Base-by-base conservation (phyloP, 306 rosid genomes). In the Vicia faba region DNA sequence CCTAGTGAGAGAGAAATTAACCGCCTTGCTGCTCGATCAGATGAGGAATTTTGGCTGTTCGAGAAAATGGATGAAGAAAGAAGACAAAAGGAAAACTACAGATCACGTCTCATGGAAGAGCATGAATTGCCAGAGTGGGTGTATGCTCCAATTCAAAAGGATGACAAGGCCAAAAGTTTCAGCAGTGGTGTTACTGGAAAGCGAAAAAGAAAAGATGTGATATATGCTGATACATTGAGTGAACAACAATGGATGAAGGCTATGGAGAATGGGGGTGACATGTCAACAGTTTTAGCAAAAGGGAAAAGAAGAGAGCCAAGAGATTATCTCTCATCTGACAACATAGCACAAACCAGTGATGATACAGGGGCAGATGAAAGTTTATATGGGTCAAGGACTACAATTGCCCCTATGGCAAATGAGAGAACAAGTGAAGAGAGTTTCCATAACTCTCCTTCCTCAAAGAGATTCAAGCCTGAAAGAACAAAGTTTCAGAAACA, bases 1-100 rank as follows among this genome's bases (percentile, higher is more conserved):
- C 99, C 99, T 8, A 95, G 97, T 72, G 99, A 95, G 88, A 83
- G 99, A 82, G 97, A 95, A 85, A 95, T 95, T 80, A 95, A 95
- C 83, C 95, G 99, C 73, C 96, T 95, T 39, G 99, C 96, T 58
- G 97, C 97, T 38, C 85, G 99, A 66, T 84, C 97, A 23, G 99
- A 95, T 0, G 99, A 91, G 58, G 97, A 91, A 70, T 95, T 84
- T 77, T 91, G 99, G 97, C 48, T 91, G 73, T 95, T 95, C 35
- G 99, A 95, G 86, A 88, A 87, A 75, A 95, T 95, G 99, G 99
- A 95, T 5, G 97, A 91, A 71, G 97, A 91, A 73, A 85, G 99
- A 85, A 81, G 97, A 77, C 96, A 80, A 40, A 88, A 85, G 83
- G 99, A 95, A 84, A 95, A 95, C 55, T 95, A 95, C 78, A 80